phyloP scores from a whole-genome alignment of 177 flowering plant genomes.

The Telopea speciosissima region DNA sequence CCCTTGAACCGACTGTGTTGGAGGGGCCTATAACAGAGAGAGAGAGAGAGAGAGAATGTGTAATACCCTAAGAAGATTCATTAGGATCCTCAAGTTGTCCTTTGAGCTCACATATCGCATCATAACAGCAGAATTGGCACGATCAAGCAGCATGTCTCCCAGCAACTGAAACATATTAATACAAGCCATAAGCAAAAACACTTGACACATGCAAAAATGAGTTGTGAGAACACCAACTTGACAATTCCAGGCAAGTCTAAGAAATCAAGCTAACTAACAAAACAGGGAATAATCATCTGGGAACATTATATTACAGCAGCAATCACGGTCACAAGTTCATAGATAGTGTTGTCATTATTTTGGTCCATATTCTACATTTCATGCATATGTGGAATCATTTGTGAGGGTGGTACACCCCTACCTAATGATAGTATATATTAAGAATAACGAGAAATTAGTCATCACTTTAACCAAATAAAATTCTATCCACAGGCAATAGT shows the following conservation, averaged over 20 bases:
- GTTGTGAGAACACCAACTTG: neutral
- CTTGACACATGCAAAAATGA: neutral
- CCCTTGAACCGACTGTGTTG: too few relatives aligned
- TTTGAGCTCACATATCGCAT: constrained; percentile 85
- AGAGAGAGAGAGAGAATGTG: neutral
- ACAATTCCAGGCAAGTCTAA: neutral
- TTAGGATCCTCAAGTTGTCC: constrained; percentile 86
- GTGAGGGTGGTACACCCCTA: neutral
- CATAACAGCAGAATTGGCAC: constrained; percentile 85
- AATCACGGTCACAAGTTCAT: neutral
- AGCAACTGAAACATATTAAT: constrained; percentile 51
- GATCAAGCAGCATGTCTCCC: constrained; percentile 88
- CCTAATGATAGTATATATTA: too few relatives aligned
- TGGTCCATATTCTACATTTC: neutral
- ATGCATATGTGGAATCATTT: neutral
- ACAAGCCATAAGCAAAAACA: neutral
- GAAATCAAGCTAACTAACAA: neutral
- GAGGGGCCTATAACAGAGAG: too few relatives aligned
- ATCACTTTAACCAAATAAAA: too few relatives aligned
- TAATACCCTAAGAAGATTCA: constrained; percentile 93
- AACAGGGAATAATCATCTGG: neutral
- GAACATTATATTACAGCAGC: neutral
- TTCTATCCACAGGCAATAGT: too few relatives aligned
- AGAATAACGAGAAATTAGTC: too few relatives aligned
- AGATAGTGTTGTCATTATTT: neutral